Conservation (phyloP, 257 asterid genomes). For the Sherardia arvensis region DNA sequence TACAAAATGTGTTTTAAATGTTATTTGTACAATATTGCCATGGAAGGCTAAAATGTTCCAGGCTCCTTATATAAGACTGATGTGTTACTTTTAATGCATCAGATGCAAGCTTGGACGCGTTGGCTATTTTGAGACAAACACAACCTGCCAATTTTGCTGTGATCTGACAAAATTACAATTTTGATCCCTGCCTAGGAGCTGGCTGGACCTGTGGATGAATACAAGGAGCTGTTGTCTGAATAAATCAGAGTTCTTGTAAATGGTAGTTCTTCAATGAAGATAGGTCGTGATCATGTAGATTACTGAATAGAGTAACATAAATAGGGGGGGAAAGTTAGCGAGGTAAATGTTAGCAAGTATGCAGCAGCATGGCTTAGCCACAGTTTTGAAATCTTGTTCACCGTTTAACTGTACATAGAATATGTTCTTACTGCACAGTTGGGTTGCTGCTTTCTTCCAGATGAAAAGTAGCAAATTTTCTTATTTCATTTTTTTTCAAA, state of each 20-base stretch:
- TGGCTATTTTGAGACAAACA: background rate
- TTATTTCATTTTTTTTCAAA: no score
- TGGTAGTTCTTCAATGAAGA: slow-evolving; percentile 45
- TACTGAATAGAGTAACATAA: background rate
- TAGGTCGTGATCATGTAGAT: slow-evolving; percentile 49
- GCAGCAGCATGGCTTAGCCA: slow-evolving; percentile 10
- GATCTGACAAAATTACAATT: background rate
- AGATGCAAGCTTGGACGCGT: background rate
- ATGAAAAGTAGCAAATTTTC: background rate
- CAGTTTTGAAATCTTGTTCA: slow-evolving; percentile 12
- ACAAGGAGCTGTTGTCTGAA: background rate
- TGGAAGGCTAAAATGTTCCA: background rate
- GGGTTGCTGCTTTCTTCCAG: background rate
- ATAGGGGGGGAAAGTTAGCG: background rate
- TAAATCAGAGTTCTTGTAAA: slow-evolving; percentile 29
- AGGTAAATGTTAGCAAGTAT: slow-evolving; percentile 3
- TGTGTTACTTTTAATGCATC: background rate
- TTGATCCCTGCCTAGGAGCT: background rate
- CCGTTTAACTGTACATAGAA: slow-evolving; percentile 9
- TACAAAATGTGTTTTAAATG: no score
- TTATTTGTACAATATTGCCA: no score
- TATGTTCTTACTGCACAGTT: background rate
- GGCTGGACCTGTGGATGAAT: background rate
- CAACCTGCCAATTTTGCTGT: background rate
- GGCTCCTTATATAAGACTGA: background rate